Base-by-base conservation (phyloP, 306 rosid species). In the Crataegus laevigata region DNA sequence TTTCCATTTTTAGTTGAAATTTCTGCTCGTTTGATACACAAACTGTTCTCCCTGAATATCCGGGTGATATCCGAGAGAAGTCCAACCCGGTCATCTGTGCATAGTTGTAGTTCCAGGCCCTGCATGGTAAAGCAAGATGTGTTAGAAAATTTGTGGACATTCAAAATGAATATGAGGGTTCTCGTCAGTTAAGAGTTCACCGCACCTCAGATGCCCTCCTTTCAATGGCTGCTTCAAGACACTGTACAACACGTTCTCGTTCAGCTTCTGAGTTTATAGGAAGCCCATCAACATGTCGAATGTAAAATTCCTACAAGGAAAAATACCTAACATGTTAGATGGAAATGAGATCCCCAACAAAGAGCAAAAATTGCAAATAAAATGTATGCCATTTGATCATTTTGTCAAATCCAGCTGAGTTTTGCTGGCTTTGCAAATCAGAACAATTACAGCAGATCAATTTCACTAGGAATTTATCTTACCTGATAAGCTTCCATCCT, bases 151-250 rank as follows among this genome's bases (percentile, higher is more conserved):
- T 72, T 17, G 29, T 10, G 36, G 26, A 72, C 25, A 38, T 57
- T 54, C 43, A 3, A 28, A 26, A 21, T 25, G 45, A 19, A 73
- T 22, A 3, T 11, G 1, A 26, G 79, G 70, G 15, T 73, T 73
- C 57, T 38, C 11, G 25, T 50, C 2, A 1, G 45, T 42, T 61
- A n/a, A 9, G 28, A 69, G 74, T 63, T 34, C 74, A 26, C 57
- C 60, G 36, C 75, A 68, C 99, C 99, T 94, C 97, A 10, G 74
- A 88, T 68, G 88, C 97, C 40, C 99, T 86, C 83, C 99, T 92
- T 77, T 94, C 92, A 43, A 94, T 90, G 73, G 99, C 97, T 54
- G 98, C 98, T 86, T 91, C 97, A 62, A 94, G 94, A 81, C 98
- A 94, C 77, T 84, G 94, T 45, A 78, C 84, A 14, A 94, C 93